Evolutionary conservation across 345 rosid species (phyloP).

Genomic region (Gossypium longicalyx): DNA sequence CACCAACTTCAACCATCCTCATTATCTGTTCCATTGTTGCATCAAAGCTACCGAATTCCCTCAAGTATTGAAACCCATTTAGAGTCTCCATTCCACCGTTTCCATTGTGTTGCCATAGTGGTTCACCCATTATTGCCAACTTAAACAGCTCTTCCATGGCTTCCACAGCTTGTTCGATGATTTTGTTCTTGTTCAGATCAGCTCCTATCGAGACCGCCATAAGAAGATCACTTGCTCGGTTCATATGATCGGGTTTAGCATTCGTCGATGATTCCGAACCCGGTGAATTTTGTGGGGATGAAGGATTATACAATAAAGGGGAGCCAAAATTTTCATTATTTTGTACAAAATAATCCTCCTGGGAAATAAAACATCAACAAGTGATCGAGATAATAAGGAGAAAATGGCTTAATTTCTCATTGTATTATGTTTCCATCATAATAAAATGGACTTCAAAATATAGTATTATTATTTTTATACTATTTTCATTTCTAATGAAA

Average conservation of each 20-base stretch:
- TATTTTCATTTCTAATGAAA: too few species aligned
- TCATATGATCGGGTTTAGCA: neutral
- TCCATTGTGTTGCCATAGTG: too few species aligned
- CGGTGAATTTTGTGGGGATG: conserved; percentile 13
- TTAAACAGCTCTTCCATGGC: too few species aligned
- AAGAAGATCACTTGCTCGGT: conserved; percentile 17
- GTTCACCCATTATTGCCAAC: too few species aligned
- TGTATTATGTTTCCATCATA: neutral
- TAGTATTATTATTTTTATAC: too few species aligned
- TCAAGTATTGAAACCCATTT: conserved; percentile 33
- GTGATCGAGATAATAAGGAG: neutral
- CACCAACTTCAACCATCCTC: neutral
- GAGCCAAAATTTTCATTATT: neutral
- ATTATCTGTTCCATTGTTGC: neutral
- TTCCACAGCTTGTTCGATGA: too few species aligned
- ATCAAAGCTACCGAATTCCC: conserved; percentile 19
- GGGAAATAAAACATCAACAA: neutral
- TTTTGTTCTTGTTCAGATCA: too few species aligned
- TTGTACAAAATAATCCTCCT: too few species aligned
- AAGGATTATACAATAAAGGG: neutral
- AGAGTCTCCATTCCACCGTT: conserved; percentile 11
- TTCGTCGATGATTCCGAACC: conserved; percentile 14
- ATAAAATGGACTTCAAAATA: neutral
- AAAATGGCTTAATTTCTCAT: neutral
- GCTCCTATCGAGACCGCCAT: too few species aligned